A percentile compares a stretch with the other conserved stretches of the same genome.
Conservation (phyloP, 2,329 filamentous ascomycete genomes). For the Cordyceps farinosa region DNA sequence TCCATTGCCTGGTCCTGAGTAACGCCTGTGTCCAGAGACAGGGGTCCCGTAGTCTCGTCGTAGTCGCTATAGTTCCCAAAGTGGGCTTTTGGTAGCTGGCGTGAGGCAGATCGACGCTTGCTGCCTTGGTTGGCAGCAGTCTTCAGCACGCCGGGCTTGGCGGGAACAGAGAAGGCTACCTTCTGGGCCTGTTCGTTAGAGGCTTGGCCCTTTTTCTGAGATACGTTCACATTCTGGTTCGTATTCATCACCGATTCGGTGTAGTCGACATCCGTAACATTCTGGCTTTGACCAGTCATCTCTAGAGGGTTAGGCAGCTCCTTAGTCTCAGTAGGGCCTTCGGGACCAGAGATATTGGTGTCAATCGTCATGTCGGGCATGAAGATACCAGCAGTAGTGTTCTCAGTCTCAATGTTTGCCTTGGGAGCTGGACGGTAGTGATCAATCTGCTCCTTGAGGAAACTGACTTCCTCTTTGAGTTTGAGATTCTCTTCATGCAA, state of each 20-base stretch:
- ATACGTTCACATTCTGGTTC: slow-evolving; percentile 27
- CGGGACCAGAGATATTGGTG: slow-evolving; percentile 28
- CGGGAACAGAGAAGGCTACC: slow-evolving; percentile 42
- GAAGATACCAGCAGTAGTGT: slow-evolving; percentile 29
- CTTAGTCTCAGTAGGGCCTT: slow-evolving; percentile 31
- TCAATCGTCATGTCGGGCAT: slow-evolving; percentile 23
- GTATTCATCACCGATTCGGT: slow-evolving; percentile 29
- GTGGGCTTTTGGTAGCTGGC: slow-evolving; percentile 24
- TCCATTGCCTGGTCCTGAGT: slow-evolving; percentile 33
- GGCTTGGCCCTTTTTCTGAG: slow-evolving; percentile 25
- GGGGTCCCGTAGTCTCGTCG: slow-evolving; percentile 35
- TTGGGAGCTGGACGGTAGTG: slow-evolving; percentile 38
- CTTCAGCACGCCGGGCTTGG: slow-evolving; percentile 28
- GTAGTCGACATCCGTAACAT: slow-evolving; percentile 26
- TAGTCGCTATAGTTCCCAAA: slow-evolving; percentile 29
- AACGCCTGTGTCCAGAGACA: slow-evolving; percentile 33
- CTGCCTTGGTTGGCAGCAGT: slow-evolving; percentile 39
- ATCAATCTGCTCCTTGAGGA: slow-evolving; percentile 43
- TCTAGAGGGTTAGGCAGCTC: slow-evolving; percentile 25
- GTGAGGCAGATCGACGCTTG: slow-evolving; percentile 34
- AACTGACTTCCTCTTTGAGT: slow-evolving; percentile 46
- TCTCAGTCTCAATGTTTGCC: slow-evolving; percentile 35
- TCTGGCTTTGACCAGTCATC: slow-evolving; percentile 12
- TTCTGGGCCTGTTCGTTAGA: slow-evolving; percentile 33
- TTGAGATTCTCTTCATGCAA: slow-evolving; percentile 46